These are phyloP conservation scores for Didymella sp. DNA, from an alignment of 2,329 filamentous ascomycete genomes.

Conservation along the genomic window DNA sequence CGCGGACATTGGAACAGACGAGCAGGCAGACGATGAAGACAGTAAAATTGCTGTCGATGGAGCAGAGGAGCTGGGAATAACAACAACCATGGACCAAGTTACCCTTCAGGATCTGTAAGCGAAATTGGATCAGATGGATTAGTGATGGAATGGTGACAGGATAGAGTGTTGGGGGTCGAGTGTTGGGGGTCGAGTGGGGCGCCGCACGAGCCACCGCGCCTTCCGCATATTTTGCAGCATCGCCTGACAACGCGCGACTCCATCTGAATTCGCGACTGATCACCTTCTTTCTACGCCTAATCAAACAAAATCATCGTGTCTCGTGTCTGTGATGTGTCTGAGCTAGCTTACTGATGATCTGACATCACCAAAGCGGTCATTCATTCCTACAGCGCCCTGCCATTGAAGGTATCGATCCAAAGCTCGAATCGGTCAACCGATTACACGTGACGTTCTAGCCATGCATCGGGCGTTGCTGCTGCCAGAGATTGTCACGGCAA, in stretches of 20 bases:
- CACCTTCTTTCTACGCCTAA: background rate
- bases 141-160: background rate
- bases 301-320: too few relatives aligned
- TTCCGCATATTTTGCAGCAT: background rate
- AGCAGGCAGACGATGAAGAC: background rate
- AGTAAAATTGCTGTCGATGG: background rate
- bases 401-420: background rate
- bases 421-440: background rate
- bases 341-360: background rate
- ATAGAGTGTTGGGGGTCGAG: background rate
- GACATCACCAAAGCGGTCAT: background rate
- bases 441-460: background rate
- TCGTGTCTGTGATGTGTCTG: background rate
- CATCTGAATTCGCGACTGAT: background rate
- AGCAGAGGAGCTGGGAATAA: background rate
- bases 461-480: slow-evolving; percentile 2
- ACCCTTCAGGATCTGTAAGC: background rate
- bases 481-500: background rate
- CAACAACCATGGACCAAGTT: background rate
- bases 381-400: background rate
- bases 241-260: background rate
- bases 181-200: too few relatives aligned
- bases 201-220: background rate
- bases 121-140: background rate
- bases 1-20: background rate